Percentiles rank a stretch among this genome's conserved stretches.
phyloP scores from a whole-genome alignment of 2,329 filamentous ascomycete genomes.

The Chrysoporthe deuterocubensis region DNA sequence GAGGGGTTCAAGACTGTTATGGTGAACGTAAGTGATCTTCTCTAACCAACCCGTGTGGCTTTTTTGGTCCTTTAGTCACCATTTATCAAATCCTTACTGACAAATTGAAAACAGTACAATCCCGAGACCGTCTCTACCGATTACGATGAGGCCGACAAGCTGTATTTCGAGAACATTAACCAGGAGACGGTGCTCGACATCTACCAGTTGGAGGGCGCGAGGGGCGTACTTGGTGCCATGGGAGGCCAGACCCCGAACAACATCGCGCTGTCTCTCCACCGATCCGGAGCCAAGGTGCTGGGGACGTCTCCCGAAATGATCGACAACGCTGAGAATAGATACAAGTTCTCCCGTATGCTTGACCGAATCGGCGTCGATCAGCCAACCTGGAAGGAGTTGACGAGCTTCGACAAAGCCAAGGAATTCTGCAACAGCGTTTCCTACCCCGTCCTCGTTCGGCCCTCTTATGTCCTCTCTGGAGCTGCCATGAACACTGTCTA shows the following conservation, averaged over 20 bases:
- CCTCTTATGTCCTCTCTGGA: conserved; percentile 95
- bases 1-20: conserved; percentile 92
- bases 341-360: conserved; percentile 98
- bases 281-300: conserved; percentile 87
- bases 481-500: conserved; percentile 99
- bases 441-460: conserved; percentile 93
- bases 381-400: conserved; percentile 96
- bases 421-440: conserved; percentile 85
- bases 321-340: conserved; percentile 93
- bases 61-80: conserved; percentile 2
- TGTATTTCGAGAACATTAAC: conserved; percentile 97
- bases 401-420: conserved; percentile 88
- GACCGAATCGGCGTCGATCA: conserved; percentile 95
- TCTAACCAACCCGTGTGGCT: background rate
- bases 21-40: conserved; percentile 63
- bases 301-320: conserved; percentile 99
- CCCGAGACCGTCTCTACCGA: conserved; percentile 90
- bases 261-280: conserved; percentile 87
- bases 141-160: conserved; percentile 89
- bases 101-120: conserved; percentile 49
- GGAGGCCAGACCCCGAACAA: conserved; percentile 98
- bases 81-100: background rate
- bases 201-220: conserved; percentile 82
- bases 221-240: conserved; percentile 91
- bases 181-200: conserved; percentile 90